phyloP scores from a whole-genome alignment of 2,329 filamentous ascomycete genomes.

The Sporothrix euskadiensis region DNA sequence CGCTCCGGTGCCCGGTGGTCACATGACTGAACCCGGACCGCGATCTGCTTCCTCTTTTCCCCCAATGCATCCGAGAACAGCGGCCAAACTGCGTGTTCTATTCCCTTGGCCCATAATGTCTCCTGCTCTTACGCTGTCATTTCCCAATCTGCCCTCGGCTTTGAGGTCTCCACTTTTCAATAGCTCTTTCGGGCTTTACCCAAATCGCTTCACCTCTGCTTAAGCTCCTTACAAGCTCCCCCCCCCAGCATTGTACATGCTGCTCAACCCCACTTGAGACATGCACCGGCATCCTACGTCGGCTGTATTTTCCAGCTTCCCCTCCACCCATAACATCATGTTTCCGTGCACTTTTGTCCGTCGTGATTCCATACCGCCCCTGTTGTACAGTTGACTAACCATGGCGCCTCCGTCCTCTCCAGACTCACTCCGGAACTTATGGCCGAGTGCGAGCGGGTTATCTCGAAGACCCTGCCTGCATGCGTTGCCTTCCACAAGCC shows the following conservation, averaged over 20 bases:
- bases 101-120: background rate
- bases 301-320: background rate
- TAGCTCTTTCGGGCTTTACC: conserved; percentile 1
- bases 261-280: conserved; percentile 24
- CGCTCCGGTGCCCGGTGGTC: background rate
- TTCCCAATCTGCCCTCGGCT: conserved; percentile 22
- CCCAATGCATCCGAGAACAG: background rate
- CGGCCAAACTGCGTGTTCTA: background rate
- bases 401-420: conserved; percentile 16
- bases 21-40: background rate
- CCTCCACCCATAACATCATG: background rate
- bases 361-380: background rate
- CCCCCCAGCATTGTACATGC: conserved; percentile 2
- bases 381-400: conserved; percentile 22
- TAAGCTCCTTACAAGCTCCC: background rate
- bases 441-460: conserved; percentile 60
- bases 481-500: conserved; percentile 65
- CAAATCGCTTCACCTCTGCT: background rate
- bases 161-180: background rate
- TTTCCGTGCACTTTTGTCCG: background rate
- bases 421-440: conserved; percentile 59
- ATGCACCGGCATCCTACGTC: background rate
- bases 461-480: conserved; percentile 61
- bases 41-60: background rate
- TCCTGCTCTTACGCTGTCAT: background rate